Evolutionary conservation across 1,284 basidiomycete genomes (phyloP).

Genomic region (Sanghuangporus sanghuang): DNA sequence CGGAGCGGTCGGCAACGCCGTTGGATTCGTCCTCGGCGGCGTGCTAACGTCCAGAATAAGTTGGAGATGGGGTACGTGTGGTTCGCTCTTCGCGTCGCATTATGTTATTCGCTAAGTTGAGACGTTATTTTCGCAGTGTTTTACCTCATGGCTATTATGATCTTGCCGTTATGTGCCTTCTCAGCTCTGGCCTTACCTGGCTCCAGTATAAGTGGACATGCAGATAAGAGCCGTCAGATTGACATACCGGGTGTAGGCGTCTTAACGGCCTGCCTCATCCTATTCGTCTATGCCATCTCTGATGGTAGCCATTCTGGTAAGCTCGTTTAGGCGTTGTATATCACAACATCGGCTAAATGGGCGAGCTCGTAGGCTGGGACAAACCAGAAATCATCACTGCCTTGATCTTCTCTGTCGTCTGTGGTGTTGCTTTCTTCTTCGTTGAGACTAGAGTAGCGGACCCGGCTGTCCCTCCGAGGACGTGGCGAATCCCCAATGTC

Average conservation of each 20-base stretch:
- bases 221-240: background rate
- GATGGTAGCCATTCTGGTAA: constrained; percentile 9
- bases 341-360: background rate
- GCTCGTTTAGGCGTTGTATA: background rate
- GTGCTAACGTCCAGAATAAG: constrained; percentile 31
- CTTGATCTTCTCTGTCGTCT: constrained; percentile 20
- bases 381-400: constrained; percentile 21
- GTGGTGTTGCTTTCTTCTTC: constrained; percentile 19
- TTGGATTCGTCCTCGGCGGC: constrained; percentile 37
- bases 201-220: background rate
- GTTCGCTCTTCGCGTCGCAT: constrained; percentile 27
- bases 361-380: constrained; percentile 19
- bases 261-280: constrained; percentile 13
- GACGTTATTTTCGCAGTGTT: constrained; percentile 19
- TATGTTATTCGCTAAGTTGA: background rate
- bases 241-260: constrained; percentile 4
- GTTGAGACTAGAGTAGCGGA: constrained; percentile 19
- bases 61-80: constrained; percentile 33
- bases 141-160: constrained; percentile 25
- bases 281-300: constrained; percentile 18
- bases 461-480: constrained; percentile 17
- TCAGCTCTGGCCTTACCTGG: constrained; percentile 3
- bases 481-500: constrained; percentile 8
- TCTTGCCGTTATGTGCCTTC: constrained; percentile 25
- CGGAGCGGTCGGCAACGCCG: constrained; percentile 37